phyloP scores from a whole-genome alignment of 495 filamentous ascomycete species.

The Penicillium silybi region DNA sequence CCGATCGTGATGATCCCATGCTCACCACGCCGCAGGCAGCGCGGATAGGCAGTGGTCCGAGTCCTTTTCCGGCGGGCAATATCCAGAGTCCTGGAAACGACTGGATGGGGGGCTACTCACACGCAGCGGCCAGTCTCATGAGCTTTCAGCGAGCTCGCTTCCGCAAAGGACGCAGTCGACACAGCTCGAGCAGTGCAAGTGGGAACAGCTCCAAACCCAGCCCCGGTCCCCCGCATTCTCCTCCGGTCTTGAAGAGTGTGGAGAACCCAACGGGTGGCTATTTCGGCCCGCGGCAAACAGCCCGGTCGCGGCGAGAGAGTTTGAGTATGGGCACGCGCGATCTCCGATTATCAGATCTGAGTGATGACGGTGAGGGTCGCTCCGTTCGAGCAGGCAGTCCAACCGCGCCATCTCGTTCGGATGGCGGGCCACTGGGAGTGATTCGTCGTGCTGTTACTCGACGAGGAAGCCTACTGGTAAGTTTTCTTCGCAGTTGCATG shows the following conservation, averaged over 20 bases:
- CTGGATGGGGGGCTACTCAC: conserved; percentile 61
- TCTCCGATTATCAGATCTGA: conserved; percentile 78
- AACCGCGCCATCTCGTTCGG: conserved; percentile 33
- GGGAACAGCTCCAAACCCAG: conserved; percentile 66
- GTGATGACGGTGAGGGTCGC: conserved; percentile 66
- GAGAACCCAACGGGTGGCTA: conserved; percentile 47
- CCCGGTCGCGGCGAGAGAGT: conserved; percentile 69
- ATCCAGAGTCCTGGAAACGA: conserved; percentile 49
- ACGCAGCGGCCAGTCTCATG: conserved; percentile 65
- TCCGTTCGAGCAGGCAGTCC: conserved; percentile 43
- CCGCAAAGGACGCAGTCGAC: conserved; percentile 52
- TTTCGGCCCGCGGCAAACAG: conserved; percentile 41
- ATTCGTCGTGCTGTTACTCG: conserved; percentile 71
- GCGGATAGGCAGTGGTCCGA: conserved; percentile 35
- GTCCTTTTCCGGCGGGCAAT: conserved; percentile 43
- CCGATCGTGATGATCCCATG: conserved; percentile 77
- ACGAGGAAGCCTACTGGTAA: conserved; percentile 80
- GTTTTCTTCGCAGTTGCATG: conserved; percentile 11
- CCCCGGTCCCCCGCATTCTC: conserved; percentile 55
- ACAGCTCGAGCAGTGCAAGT: conserved; percentile 68
- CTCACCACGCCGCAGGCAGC: conserved; percentile 53
- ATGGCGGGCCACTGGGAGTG: conserved; percentile 45
- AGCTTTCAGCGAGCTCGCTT: conserved; percentile 70
- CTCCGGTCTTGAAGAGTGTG: conserved; percentile 60
- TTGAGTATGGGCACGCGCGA: conserved; percentile 84